phyloP scores from a whole-genome alignment of 208 protist genomes.

The Leishmania major region DNA sequence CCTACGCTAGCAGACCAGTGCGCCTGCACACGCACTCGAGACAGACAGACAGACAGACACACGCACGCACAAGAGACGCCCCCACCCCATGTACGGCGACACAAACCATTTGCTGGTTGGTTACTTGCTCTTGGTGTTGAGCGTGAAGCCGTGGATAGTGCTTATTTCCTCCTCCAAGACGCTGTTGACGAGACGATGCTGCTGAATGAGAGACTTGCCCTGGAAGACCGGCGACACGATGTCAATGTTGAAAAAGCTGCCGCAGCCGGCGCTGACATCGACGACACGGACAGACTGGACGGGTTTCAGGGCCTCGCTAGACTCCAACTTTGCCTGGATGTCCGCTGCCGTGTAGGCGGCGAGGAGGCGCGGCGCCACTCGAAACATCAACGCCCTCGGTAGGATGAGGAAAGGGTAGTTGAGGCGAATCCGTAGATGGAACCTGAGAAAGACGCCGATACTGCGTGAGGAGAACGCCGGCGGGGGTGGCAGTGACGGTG shows the following conservation, averaged over 20 bases:
- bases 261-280: slow-evolving; percentile 82
- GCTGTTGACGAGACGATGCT: slow-evolving; percentile 86
- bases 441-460: neutral
- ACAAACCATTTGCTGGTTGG: neutral
- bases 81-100: neutral
- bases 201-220: slow-evolving; percentile 81
- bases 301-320: slow-evolving; percentile 56
- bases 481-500: neutral
- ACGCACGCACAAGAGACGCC: neutral
- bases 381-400: slow-evolving; percentile 20
- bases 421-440: no score
- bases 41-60: neutral
- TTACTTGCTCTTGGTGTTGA: slow-evolving; percentile 51
- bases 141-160: slow-evolving; percentile 86
- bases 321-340: slow-evolving; percentile 76
- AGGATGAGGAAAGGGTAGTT: neutral
- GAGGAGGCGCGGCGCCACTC: slow-evolving; percentile 18
- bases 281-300: slow-evolving; percentile 58
- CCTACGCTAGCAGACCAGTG: neutral
- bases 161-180: slow-evolving; percentile 83
- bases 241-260: slow-evolving; percentile 85
- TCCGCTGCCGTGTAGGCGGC: slow-evolving; percentile 53
- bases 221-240: slow-evolving; percentile 73
- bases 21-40: neutral
- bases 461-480: neutral